These are phyloP conservation scores for Petasospora fabianii DNA, from an alignment of 1,139 yeast species.

Conservation along the genomic window DNA sequence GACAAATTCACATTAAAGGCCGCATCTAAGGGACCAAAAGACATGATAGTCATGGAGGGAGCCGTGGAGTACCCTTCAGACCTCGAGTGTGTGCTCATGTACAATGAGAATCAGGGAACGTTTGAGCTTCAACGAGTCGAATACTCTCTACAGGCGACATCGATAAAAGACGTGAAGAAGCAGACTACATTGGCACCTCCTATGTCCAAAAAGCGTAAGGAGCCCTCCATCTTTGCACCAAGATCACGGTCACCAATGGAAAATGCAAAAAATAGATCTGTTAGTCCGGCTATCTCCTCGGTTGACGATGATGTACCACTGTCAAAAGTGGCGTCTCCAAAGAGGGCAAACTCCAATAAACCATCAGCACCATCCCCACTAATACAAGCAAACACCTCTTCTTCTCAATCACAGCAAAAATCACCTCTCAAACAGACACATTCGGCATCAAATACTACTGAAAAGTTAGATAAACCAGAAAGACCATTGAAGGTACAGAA, in stretches of 20 bases:
- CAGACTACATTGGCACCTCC: not conserved
- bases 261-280: slow-evolving; percentile 4
- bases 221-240: slow-evolving; percentile 26
- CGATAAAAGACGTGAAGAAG: slow-evolving; percentile 4
- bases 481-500: not conserved
- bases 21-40: slow-evolving; percentile 3
- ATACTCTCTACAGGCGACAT: slow-evolving; percentile 10
- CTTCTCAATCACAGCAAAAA: not conserved
- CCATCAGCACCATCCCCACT: slow-evolving; percentile 13
- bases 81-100: slow-evolving; percentile 20
- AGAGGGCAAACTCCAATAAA: slow-evolving; percentile 5
- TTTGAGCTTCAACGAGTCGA: slow-evolving; percentile 21
- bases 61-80: slow-evolving; percentile 8
- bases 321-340: slow-evolving; percentile 12
- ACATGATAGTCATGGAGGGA: slow-evolving; percentile 17
- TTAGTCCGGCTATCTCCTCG: not conserved
- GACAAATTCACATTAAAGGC: slow-evolving; percentile 11
- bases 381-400: not conserved
- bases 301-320: slow-evolving; percentile 20
- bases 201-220: slow-evolving; percentile 16
- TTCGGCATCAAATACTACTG: not conserved
- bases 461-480: not conserved
- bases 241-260: slow-evolving; percentile 21
- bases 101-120: slow-evolving; percentile 11
- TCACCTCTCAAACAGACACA: slow-evolving; percentile 5